Evolutionary conservation across 495 filamentous ascomycete genomes (phyloP), one percentile per base, ranked within the genome.

Genomic region (Penicillium malachiteum): DNA sequence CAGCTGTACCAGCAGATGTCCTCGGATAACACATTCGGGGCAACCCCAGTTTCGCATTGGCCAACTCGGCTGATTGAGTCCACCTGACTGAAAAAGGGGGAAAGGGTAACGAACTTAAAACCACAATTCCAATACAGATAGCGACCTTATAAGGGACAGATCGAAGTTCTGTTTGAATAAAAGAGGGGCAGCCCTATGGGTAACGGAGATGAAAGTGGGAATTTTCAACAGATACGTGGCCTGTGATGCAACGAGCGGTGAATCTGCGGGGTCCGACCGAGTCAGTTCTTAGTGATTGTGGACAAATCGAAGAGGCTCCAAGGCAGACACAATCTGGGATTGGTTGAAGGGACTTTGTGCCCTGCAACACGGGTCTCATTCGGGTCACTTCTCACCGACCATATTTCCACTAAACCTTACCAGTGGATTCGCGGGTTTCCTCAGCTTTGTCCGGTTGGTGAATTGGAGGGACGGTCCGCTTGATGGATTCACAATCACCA

Each of bases 381-480:
- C 43, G 26, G 43, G 18, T 46, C 12, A 21, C 43, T 50, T 48
- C 57, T 63, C 60, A 63, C 60, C 60, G 60, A 63, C 60, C 49
- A 13, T 21, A 13, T 16, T n/a, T 33, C 38, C 43, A 39, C 60
- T 58, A 49, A 56, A 63, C 60, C 56, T 51, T 56, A 56, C 40
- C 49, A 21, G 60, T 63, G 56, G 60, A 43, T 41, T 21, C 5
- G 47, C 14, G 32, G 26, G 40, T 40, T 43, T 10, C 30, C 14
- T 30, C 50, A 8, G 43, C 3, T 10, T 11, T n/a, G 42, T 58
- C 55, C 52, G 55, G 56, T 62, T 62, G 59, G 59, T 50, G 18
- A 39, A 30, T 41, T 38, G 16, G 38, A 38, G 59, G 54, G 7
- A 48, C 45, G 54, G 42, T 57, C 59, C 59, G 55, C 55, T 48